A percentile compares a stretch with the other conserved stretches of the same genome.
These are phyloP conservation scores for Suillus bovinus DNA, from an alignment of 768 basidiomycete species.

Conservation along the genomic window DNA sequence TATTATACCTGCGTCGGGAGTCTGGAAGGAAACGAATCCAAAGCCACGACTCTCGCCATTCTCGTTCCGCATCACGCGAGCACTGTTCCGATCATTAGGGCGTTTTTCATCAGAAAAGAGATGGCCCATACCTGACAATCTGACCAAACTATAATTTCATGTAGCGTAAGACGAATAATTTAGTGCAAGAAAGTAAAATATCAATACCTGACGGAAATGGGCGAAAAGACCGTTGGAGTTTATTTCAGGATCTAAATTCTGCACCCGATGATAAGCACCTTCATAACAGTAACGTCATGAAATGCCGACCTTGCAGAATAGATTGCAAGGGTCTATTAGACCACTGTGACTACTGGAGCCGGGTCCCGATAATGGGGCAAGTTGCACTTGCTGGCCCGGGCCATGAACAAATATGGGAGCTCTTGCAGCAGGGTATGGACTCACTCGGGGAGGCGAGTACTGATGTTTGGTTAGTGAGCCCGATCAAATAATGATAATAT, in stretches of 20 bases:
- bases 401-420: slow-evolving; percentile 70
- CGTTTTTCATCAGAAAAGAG: neutral
- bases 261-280: slow-evolving; percentile 14
- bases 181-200: slow-evolving; percentile 5
- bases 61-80: slow-evolving; percentile 91
- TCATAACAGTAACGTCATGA: slow-evolving; percentile 13
- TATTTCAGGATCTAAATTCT: slow-evolving; percentile 86
- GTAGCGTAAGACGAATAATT: slow-evolving; percentile 18
- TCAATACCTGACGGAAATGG: slow-evolving; percentile 73
- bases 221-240: slow-evolving; percentile 84
- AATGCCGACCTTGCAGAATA: slow-evolving; percentile 77
- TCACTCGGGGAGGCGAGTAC: slow-evolving; percentile 71
- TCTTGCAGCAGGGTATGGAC: slow-evolving; percentile 46
- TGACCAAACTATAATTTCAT: slow-evolving; percentile 67
- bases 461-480: slow-evolving; percentile 22
- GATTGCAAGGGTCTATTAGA: slow-evolving; percentile 86
- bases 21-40: slow-evolving; percentile 88
- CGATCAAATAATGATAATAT: slow-evolving; percentile 8
- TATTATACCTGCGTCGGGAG: slow-evolving; percentile 72
- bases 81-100: slow-evolving; percentile 44
- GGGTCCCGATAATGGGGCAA: slow-evolving; percentile 70
- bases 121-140: slow-evolving; percentile 72
- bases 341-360: slow-evolving; percentile 85
- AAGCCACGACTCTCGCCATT: slow-evolving; percentile 80
- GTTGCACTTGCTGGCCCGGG: slow-evolving; percentile 88